A percentile compares a stretch with the other conserved stretches of the same genome.
These are phyloP conservation scores for Amanita subjunquillea DNA, from an alignment of 768 basidiomycete species.

Conservation along the genomic window DNA sequence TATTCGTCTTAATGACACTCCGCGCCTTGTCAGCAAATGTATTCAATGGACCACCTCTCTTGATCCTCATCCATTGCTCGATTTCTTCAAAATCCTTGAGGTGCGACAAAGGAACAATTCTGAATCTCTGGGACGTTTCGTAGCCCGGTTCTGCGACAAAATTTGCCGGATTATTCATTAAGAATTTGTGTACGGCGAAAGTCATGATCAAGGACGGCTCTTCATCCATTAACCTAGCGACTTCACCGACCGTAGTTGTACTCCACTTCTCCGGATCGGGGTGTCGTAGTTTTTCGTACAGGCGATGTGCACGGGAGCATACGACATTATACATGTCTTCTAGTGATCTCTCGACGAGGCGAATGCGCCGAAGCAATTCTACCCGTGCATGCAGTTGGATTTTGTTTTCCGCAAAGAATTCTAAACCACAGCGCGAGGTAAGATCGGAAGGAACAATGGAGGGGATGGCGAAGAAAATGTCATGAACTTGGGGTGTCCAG, in stretches of 20 bases:
- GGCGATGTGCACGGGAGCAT: constrained; percentile 17
- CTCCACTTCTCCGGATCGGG: constrained; percentile 42
- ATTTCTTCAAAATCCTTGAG: constrained; percentile 41
- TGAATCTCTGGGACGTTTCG: constrained; percentile 38
- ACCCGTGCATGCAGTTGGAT: constrained; percentile 49
- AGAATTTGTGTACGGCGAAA: constrained; percentile 51
- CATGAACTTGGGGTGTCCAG: constrained; percentile 35
- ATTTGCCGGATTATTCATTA: constrained; percentile 42
- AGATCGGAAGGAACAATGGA: constrained; percentile 37
- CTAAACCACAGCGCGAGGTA: constrained; percentile 35
- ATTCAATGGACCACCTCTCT: constrained; percentile 26
- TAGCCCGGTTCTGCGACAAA: constrained; percentile 47
- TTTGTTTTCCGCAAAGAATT: constrained; percentile 16
- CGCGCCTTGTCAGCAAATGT: constrained; percentile 43
- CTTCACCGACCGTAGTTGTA: constrained; percentile 42
- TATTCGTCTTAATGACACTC: constrained; percentile 25
- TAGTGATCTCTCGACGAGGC: constrained; percentile 37
- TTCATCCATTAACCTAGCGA: constrained; percentile 31
- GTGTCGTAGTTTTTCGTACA: constrained; percentile 38
- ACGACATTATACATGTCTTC: constrained; percentile 27
- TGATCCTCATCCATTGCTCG: constrained; percentile 31
- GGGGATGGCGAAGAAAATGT: constrained; percentile 55
- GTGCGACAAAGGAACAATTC: constrained; percentile 52
- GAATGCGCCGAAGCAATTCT: constrained; percentile 49
- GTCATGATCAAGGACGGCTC: constrained; percentile 22